phyloP scores from a whole-genome alignment of 2,329 filamentous ascomycete species.

The Penicillium sp. region DNA sequence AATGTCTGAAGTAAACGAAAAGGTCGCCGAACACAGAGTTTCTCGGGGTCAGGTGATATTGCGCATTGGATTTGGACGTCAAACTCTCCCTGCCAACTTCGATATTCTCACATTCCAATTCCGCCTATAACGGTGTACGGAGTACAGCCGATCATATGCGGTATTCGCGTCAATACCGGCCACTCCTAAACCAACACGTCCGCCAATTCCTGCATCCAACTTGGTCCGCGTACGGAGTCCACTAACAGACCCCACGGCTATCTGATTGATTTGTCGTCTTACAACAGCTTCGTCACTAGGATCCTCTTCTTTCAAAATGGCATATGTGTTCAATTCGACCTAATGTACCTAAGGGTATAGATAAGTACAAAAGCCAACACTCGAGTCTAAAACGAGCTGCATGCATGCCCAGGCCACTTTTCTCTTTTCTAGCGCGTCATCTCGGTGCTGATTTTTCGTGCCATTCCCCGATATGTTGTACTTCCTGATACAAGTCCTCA shows the following conservation, averaged over 20 bases:
- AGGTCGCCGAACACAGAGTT: neutral
- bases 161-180: conserved; percentile 7
- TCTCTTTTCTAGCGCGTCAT: neutral
- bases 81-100: neutral
- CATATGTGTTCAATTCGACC: neutral
- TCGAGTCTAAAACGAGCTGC: conserved; percentile 12
- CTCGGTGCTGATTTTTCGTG: conserved; percentile 1
- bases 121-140: neutral
- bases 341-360: neutral
- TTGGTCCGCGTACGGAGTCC: neutral
- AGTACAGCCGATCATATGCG: conserved; percentile 5
- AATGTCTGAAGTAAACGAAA: neutral
- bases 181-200: conserved; percentile 10
- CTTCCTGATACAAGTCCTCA: conserved; percentile 3
- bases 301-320: neutral
- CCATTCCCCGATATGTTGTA: conserved; percentile 7
- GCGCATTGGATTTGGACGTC: neutral
- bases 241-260: neutral
- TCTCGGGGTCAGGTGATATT: neutral
- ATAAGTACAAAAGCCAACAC: conserved; percentile 1
- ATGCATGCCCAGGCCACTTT: conserved; percentile 10
- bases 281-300: neutral
- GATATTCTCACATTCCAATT: neutral
- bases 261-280: neutral
- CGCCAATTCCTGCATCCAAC: neutral